phyloP scores from a whole-genome alignment of 2,329 filamentous ascomycete species.

The Xylaria hypoxylon region DNA sequence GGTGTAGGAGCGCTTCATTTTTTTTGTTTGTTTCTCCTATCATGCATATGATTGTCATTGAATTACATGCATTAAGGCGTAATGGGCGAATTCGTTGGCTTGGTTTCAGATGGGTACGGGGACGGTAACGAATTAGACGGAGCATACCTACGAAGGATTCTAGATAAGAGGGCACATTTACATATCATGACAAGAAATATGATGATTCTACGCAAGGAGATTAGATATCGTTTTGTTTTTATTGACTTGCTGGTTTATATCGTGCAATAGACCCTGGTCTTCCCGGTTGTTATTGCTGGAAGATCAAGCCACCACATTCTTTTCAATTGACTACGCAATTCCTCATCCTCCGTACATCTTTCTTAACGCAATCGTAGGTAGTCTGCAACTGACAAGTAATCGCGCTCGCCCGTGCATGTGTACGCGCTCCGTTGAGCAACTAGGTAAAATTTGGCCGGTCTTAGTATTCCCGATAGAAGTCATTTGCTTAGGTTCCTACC shows the following conservation, averaged over 20 bases:
- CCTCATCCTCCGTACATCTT: not conserved
- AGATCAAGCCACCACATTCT: not conserved
- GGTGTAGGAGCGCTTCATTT: not conserved
- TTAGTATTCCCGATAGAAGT: not conserved
- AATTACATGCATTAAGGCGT: constrained; percentile 4
- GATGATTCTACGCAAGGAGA: constrained; percentile 1
- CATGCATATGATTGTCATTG: not conserved
- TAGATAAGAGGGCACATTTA: not conserved
- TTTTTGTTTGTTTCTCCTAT: constrained; percentile 1
- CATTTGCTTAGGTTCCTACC: not conserved
- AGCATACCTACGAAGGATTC: not conserved
- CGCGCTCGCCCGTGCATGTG: not conserved
- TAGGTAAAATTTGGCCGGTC: not conserved
- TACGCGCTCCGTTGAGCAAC: not conserved
- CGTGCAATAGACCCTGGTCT: not conserved
- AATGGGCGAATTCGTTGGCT: not conserved
- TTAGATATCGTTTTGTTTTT: not conserved
- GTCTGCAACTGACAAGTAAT: not conserved
- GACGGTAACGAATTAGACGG: not conserved
- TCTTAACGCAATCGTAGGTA: not conserved
- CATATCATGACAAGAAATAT: constrained; percentile 1
- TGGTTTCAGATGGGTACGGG: not conserved
- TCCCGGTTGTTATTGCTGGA: not conserved
- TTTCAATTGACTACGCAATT: not conserved
- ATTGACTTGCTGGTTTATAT: not conserved